A percentile compares a stretch with the other conserved stretches of the same genome.
Evolutionary conservation across 768 basidiomycete genomes (phyloP).

Genomic region (Suillus plorans): DNA sequence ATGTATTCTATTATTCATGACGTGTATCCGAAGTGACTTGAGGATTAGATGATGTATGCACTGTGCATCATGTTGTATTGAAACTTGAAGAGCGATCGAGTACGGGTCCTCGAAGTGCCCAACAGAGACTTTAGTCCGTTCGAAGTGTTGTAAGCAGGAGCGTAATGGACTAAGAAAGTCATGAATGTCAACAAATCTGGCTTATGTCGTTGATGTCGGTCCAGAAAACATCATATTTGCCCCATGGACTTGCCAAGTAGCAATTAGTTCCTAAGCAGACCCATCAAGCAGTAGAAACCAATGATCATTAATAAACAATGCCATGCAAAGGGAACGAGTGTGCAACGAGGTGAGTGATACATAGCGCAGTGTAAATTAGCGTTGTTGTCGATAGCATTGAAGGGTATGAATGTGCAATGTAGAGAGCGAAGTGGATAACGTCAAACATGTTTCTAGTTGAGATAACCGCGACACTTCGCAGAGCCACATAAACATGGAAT

Average conservation of each 20-base stretch:
- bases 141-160: neutral
- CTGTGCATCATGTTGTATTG: neutral
- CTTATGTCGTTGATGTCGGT: neutral
- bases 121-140: neutral
- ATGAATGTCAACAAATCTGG: neutral
- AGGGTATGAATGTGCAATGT: constrained; percentile 9
- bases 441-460: constrained; percentile 66
- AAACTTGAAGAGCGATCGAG: neutral
- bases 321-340: constrained; percentile 10
- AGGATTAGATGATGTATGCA: neutral
- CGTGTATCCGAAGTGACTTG: neutral
- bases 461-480: constrained; percentile 88
- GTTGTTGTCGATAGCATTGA: constrained; percentile 13
- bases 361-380: constrained; percentile 27
- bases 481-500: constrained; percentile 92
- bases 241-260: neutral
- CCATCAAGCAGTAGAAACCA: neutral
- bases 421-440: constrained; percentile 9
- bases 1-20: constrained; percentile 10
- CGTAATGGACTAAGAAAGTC: neutral
- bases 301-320: constrained; percentile 13
- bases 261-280: neutral
- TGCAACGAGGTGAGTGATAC: constrained; percentile 31
- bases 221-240: neutral
- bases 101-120: neutral